Percentiles rank a stretch among this genome's conserved stretches.
Conservation (phyloP, 345 rosid genomes). For the Luvunga scandens region DNA sequence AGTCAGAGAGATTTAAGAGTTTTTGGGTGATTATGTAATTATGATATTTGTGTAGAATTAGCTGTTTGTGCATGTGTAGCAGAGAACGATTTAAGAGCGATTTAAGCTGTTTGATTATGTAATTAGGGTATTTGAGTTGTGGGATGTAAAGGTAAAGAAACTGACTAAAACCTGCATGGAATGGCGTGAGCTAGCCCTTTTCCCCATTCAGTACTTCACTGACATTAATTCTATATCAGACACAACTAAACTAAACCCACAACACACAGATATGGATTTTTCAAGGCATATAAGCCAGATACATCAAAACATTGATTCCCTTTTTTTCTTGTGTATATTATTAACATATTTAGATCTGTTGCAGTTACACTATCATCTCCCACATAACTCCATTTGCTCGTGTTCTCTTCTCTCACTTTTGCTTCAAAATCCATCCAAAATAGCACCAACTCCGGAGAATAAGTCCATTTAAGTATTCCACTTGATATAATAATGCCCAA, state of each 20-base stretch:
- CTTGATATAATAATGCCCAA: constrained; percentile 5
- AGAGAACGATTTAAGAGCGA: not conserved
- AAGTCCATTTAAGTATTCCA: constrained; percentile 48
- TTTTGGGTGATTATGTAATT: not conserved
- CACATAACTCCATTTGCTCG: constrained; percentile 49
- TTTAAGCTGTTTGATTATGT: not conserved
- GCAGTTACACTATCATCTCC: constrained; percentile 12
- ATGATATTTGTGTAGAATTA: not conserved
- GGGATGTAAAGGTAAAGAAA: constrained; percentile 12
- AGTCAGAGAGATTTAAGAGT: not conserved
- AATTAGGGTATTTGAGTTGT: constrained; percentile 3
- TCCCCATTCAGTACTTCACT: constrained; percentile 54
- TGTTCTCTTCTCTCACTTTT: constrained; percentile 30
- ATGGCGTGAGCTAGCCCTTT: constrained; percentile 35
- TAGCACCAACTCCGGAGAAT: constrained; percentile 61
- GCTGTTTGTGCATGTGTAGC: not conserved
- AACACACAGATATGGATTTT: constrained; percentile 23
- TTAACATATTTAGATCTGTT: constrained; percentile 34
- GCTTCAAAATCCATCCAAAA: constrained; percentile 60
- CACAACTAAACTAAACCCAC: constrained; percentile 32
- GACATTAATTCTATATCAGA: constrained; percentile 54
- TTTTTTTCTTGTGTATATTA: constrained; percentile 42
- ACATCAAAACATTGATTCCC: constrained; percentile 70
- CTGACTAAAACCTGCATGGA: constrained; percentile 33
- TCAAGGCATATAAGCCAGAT: constrained; percentile 44